A percentile compares a stretch with the other conserved stretches of the same genome.
Conservation (phyloP, 306 rosid genomes). For the Senna siamea region DNA sequence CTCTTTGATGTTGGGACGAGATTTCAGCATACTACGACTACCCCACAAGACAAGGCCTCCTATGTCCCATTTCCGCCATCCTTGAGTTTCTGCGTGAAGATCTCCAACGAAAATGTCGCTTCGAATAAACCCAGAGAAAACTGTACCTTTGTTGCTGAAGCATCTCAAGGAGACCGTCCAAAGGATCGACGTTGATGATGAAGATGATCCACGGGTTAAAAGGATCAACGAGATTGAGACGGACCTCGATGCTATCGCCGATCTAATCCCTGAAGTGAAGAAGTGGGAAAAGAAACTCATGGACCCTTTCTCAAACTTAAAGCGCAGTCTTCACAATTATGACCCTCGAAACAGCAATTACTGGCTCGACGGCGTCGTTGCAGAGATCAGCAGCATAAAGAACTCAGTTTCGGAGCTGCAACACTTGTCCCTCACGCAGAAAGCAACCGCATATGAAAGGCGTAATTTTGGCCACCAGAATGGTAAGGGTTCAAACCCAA, state of each 20-base stretch:
- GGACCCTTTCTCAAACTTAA: not conserved
- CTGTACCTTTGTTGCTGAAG: not conserved
- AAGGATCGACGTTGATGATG: not conserved
- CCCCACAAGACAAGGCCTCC: no score
- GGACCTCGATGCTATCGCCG: not conserved
- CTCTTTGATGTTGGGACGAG: no score
- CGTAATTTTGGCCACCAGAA: no score
- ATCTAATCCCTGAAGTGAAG: not conserved
- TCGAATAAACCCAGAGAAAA: not conserved
- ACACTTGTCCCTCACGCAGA: not conserved
- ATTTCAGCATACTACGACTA: no score
- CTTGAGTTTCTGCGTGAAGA: no score
- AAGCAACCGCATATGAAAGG: no score
- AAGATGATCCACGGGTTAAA: not conserved
- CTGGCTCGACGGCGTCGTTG: not conserved
- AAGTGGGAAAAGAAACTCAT: not conserved
- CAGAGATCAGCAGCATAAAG: not conserved
- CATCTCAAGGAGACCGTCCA: not conserved
- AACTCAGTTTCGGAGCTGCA: not conserved
- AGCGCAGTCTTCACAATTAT: not conserved
- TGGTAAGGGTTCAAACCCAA: not conserved
- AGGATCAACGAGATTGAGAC: not conserved
- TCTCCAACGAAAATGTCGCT: not conserved
- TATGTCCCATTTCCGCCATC: no score
- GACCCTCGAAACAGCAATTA: no score